Base-by-base conservation (phyloP, 2,329 filamentous ascomycete species). In the Saccharata proteae region DNA sequence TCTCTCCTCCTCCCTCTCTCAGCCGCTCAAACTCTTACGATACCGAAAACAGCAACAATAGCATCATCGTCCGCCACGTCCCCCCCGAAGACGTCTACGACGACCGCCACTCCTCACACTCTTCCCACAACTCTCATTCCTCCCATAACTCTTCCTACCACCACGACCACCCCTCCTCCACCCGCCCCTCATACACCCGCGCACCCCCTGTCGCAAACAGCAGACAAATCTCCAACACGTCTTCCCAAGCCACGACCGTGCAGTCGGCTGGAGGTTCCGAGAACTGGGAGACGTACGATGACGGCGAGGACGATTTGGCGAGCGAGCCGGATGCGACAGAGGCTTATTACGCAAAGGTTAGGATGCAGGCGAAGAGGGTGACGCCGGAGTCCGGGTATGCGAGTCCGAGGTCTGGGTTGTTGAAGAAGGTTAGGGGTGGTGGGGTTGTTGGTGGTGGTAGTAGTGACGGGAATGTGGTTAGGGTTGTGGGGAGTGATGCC, bases 231-330 rank as follows among this genome's bases (percentile, higher is more conserved):
- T 83, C 78, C 5, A 75, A 75, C 41, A 77, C 78, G 1, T 86
- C 82, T 1, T 55, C 52, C 12, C 54, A 43, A 12, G 58, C 63
- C 14, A 61, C 61, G n/a, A 83, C 80, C 1, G 68, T 23, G 4
- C 31, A 33, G 17, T n/a, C 67, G 14, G 67, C 80, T 16, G 84
- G 81, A 4, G 83, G 82, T 2, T 93, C 83, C 3, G 88, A 96
- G 58, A 96, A 96, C 54, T 96, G 88, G 88, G 88, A 96, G 57
- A 93, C 86, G 7, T 96, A 90, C 46, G 86, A 90, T 44, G 83
- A 93, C 52, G 74, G 70, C 38, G 78, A 84, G 46, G 73, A 77
- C 0, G 38, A 22, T 22, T 35, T 29, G 2, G 34, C 27, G 19
- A 21, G 26, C 11, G 55, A 58, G 40, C 46, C 44, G 15, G 85